Evolutionary conservation across 2,329 filamentous ascomycete genomes (phyloP).

Genomic region (Celoporthe dispersa): DNA sequence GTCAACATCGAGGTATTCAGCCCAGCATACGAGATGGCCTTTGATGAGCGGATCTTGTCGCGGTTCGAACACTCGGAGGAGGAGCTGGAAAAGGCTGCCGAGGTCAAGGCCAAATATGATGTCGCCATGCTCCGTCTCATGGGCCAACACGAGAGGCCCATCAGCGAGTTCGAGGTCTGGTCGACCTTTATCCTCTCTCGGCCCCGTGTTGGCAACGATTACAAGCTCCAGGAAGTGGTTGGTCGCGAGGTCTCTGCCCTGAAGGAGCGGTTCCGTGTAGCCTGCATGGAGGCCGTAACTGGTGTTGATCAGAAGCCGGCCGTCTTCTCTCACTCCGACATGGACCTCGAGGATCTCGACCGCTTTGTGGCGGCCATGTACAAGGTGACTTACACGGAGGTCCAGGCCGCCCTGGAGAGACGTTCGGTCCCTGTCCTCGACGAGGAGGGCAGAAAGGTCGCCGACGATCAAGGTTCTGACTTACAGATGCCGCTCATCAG

Average conservation of each 20-base stretch:
- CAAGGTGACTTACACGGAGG: constrained; percentile 74
- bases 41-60: constrained; percentile 75
- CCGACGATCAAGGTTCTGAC: constrained; percentile 33
- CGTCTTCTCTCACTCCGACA: constrained; percentile 50
- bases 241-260: constrained; percentile 69
- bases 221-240: constrained; percentile 86
- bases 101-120: constrained; percentile 80
- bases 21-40: constrained; percentile 72
- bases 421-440: constrained; percentile 23
- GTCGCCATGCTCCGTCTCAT: constrained; percentile 76
- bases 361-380: constrained; percentile 89
- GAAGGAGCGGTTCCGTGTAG: constrained; percentile 68
- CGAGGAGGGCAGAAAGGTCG: constrained; percentile 39
- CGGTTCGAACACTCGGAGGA: constrained; percentile 61
- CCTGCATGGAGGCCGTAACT: constrained; percentile 66
- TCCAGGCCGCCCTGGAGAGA: constrained; percentile 61
- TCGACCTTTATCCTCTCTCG: constrained; percentile 81
- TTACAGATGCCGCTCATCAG: constrained; percentile 78
- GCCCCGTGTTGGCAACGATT: constrained; percentile 73
- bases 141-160: constrained; percentile 75
- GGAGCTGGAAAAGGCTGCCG: constrained; percentile 62
- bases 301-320: constrained; percentile 8
- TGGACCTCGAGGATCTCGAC: constrained; percentile 61
- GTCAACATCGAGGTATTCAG: constrained; percentile 60
- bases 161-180: constrained; percentile 91